These are phyloP conservation scores for Collybia nuda DNA, from an alignment of 768 basidiomycete species.

Conservation along the genomic window DNA sequence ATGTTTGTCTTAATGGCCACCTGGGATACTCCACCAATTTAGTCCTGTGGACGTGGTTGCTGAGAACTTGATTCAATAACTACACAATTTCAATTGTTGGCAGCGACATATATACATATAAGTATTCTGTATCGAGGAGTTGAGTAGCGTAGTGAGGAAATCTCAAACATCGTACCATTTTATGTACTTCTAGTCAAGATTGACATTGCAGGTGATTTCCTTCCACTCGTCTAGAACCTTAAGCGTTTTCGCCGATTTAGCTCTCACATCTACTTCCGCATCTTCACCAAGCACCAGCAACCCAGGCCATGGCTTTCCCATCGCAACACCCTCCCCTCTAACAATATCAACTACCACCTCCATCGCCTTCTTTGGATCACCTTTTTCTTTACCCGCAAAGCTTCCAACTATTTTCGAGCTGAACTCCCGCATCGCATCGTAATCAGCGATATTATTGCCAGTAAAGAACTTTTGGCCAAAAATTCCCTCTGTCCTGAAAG, in stretches of 20 bases:
- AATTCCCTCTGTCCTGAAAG: constrained; percentile 62
- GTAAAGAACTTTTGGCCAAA: constrained; percentile 36
- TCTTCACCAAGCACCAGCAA: constrained; percentile 53
- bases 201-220: constrained; percentile 46
- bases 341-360: constrained; percentile 45
- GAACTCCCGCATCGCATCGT: constrained; percentile 41
- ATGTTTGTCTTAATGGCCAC: too few species aligned
- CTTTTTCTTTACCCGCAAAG: constrained; percentile 44
- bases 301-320: constrained; percentile 44
- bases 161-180: too few species aligned
- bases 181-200: constrained; percentile 25
- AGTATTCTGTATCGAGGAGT: too few species aligned
- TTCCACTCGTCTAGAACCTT: constrained; percentile 53
- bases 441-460: constrained; percentile 44
- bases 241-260: constrained; percentile 45
- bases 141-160: too few species aligned
- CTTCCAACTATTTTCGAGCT: constrained; percentile 26
- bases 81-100: too few species aligned
- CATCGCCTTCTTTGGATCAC: constrained; percentile 62
- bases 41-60: too few species aligned
- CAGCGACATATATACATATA: too few species aligned
- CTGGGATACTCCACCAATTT: too few species aligned
- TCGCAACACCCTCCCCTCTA: constrained; percentile 50
- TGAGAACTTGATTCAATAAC: too few species aligned
- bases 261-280: constrained; percentile 49